phyloP scores from a whole-genome alignment of 192 early-diverging fungal genomes.

The Endogone sp. region DNA sequence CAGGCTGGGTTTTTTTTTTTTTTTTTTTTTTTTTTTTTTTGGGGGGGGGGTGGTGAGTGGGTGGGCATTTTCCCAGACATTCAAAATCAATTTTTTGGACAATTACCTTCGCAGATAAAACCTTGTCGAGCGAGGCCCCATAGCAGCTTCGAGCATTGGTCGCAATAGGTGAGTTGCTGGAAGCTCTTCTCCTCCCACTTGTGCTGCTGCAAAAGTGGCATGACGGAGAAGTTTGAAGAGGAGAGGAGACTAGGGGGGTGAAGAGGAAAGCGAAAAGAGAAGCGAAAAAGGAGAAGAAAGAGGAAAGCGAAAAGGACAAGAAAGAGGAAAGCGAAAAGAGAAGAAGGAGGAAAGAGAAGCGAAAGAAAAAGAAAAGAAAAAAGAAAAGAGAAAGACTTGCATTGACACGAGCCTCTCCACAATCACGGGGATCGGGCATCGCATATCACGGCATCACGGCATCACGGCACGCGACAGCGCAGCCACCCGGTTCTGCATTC shows the following conservation, averaged over 20 bases:
- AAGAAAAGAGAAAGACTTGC: background rate
- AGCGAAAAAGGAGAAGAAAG: background rate
- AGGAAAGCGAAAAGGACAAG: background rate
- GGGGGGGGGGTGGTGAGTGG: too few relatives aligned
- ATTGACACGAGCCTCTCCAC: background rate
- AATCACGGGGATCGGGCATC: background rate
- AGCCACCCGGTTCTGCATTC: too few relatives aligned
- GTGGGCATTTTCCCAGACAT: too few relatives aligned
- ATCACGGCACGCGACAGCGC: background rate
- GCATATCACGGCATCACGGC: background rate
- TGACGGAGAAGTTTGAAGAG: background rate
- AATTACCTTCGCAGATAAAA: conserved; percentile 49
- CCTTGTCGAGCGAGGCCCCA: conserved; percentile 75
- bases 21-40: too few relatives aligned
- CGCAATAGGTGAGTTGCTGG: conserved; percentile 61
- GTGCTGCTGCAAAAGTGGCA: background rate
- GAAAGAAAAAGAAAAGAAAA: background rate
- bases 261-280: background rate
- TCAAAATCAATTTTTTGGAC: too few relatives aligned
- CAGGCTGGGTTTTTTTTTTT: too few relatives aligned
- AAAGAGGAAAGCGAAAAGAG: background rate
- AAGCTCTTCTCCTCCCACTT: conserved; percentile 36
- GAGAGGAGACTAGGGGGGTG: background rate
- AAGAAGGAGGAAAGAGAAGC: background rate
- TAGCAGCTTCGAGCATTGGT: conserved; percentile 60